These are phyloP conservation scores for Diospyros lotus DNA, from an alignment of 148 eudicot genomes.

Conservation along the genomic window DNA sequence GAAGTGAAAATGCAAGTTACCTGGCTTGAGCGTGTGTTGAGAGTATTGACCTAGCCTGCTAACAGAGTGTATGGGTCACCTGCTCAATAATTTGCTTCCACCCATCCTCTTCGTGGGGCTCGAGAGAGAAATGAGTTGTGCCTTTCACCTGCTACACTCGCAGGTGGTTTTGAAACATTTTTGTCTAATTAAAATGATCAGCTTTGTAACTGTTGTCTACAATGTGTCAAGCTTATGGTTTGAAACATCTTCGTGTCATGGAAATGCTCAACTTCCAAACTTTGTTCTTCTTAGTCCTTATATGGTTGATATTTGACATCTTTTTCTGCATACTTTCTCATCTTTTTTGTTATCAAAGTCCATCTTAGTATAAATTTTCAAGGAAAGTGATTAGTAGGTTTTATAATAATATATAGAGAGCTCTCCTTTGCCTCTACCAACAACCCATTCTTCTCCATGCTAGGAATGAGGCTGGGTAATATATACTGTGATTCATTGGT, in stretches of 20 bases:
- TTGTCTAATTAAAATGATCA: not conserved
- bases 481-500: conserved; percentile 21
- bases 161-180: not conserved
- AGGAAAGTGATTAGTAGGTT: not conserved
- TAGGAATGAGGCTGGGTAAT: conserved; percentile 22
- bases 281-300: not conserved
- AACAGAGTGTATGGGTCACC: not conserved
- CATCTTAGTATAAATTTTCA: not conserved
- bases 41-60: not conserved
- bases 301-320: not conserved
- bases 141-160: not conserved
- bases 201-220: not conserved
- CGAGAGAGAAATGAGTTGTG: not conserved
- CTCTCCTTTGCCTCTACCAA: not conserved
- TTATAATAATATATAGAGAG: not conserved
- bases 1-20: not conserved
- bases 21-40: not conserved
- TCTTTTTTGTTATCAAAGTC: not conserved
- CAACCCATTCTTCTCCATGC: not conserved
- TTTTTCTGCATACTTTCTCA: not conserved
- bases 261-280: not conserved
- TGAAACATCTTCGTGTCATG: not conserved
- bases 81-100: not conserved
- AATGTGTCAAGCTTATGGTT: not conserved
- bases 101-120: not conserved